Evolutionary conservation across 2,329 filamentous ascomycete genomes (phyloP).

Genomic region (Microcera coccophila): DNA sequence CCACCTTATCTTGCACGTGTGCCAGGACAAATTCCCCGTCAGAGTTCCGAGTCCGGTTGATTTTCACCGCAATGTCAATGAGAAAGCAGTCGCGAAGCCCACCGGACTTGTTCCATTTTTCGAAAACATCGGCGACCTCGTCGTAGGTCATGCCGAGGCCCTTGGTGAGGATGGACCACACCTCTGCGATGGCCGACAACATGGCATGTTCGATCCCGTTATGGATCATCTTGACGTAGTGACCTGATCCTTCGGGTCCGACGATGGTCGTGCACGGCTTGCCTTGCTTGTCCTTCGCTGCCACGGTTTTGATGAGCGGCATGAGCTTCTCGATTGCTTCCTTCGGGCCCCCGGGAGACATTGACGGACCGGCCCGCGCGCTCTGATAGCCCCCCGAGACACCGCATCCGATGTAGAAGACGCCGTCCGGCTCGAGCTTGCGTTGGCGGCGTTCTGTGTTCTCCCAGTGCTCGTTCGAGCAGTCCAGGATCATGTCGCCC

Average conservation of each 20-base stretch:
- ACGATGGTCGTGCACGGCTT: conserved; percentile 57
- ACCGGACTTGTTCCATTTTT: conserved; percentile 56
- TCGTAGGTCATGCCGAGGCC: conserved; percentile 57
- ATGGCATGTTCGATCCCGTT: conserved; percentile 73
- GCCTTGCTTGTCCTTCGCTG: conserved; percentile 56
- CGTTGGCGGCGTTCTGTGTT: conserved; percentile 61
- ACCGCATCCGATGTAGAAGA: conserved; percentile 65
- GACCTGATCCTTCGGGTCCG: conserved; percentile 60
- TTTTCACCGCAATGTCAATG: conserved; percentile 58
- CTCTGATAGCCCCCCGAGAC: conserved; percentile 68
- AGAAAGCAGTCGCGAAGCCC: conserved; percentile 60
- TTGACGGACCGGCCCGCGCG: conserved; percentile 61
- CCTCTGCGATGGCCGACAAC: conserved; percentile 61
- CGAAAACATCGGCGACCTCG: conserved; percentile 57
- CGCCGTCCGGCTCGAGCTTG: conserved; percentile 51
- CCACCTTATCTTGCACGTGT: conserved; percentile 64
- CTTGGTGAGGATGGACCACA: conserved; percentile 59
- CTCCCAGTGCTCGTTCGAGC: conserved; percentile 63
- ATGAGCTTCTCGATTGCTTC: conserved; percentile 55
- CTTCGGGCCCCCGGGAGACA: conserved; percentile 61
- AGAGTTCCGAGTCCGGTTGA: conserved; percentile 48
- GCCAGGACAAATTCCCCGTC: conserved; percentile 54
- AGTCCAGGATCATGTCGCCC: conserved; percentile 66
- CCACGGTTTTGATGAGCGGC: conserved; percentile 57
- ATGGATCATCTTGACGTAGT: conserved; percentile 74